These are phyloP conservation scores for Gleditsia sinensis DNA, from an alignment of 306 rosid species.

Conservation along the genomic window DNA sequence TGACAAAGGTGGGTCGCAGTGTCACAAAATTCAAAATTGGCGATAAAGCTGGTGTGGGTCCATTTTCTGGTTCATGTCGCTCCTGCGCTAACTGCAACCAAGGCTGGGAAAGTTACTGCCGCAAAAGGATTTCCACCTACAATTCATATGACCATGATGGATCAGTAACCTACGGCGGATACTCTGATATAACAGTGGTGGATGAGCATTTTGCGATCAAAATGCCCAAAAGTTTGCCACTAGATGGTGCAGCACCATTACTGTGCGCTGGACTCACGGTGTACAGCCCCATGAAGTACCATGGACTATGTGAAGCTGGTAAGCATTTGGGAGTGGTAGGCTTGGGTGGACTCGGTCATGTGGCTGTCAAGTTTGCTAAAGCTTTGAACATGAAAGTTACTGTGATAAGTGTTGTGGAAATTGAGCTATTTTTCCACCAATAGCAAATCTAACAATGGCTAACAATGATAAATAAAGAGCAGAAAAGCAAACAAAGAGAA, in stretches of 20 bases:
- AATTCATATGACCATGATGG: constrained; percentile 23
- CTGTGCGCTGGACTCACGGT: constrained; percentile 38
- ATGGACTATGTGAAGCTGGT: constrained; percentile 34
- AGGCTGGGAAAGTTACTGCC: constrained; percentile 31
- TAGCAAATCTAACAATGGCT: too few relatives aligned
- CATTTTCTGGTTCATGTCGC: constrained; percentile 22
- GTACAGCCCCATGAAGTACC: constrained; percentile 35
- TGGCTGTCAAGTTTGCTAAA: constrained; percentile 51
- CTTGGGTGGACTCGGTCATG: constrained; percentile 43
- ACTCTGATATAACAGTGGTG: constrained; percentile 34
- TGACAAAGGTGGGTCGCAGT: constrained; percentile 30
- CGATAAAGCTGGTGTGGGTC: constrained; percentile 41
- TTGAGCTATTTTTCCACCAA: too few relatives aligned
- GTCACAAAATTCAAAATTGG: constrained; percentile 39
- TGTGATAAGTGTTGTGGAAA: constrained; percentile 42
- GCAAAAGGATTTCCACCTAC: constrained; percentile 6
- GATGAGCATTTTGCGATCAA: constrained; percentile 24
- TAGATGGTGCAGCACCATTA: constrained; percentile 36
- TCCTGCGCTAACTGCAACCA: constrained; percentile 24
- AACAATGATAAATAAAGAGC: too few relatives aligned
- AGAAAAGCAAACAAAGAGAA: too few relatives aligned
- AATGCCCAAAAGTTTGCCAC: constrained; percentile 23
- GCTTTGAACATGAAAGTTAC: constrained; percentile 41
- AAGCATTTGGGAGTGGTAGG: constrained; percentile 44
- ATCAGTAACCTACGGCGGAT: constrained; percentile 34